A percentile compares a stretch with the other conserved stretches of the same genome.
Conservation (phyloP, 768 basidiomycete genomes). For the Hericium alpestre region DNA sequence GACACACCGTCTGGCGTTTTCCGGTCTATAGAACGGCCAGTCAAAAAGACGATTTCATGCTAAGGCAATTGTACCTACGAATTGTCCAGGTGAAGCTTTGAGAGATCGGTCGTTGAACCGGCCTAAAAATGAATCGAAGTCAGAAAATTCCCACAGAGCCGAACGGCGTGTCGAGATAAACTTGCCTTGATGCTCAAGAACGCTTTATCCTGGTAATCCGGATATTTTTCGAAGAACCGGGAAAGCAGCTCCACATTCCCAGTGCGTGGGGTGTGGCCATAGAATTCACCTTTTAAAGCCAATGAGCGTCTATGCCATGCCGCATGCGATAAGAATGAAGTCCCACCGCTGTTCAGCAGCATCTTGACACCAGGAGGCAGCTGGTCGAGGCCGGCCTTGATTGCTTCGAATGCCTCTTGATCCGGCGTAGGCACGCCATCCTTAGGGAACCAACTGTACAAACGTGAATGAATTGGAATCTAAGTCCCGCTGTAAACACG, state of each 20-base stretch:
- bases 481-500: constrained; percentile 1
- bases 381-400: constrained; percentile 39
- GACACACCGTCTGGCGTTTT: constrained; percentile 6
- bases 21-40: neutral
- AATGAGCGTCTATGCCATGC: neutral
- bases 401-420: constrained; percentile 50
- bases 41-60: no score
- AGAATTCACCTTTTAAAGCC: constrained; percentile 39
- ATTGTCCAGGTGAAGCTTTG: no score
- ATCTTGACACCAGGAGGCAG: constrained; percentile 35
- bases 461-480: constrained; percentile 25
- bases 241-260: constrained; percentile 39
- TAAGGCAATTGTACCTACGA: no score
- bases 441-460: constrained; percentile 13
- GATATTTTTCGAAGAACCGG: constrained; percentile 39
- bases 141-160: neutral
- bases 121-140: no score
- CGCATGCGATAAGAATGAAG: neutral
- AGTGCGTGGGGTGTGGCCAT: constrained; percentile 30
- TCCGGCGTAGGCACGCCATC: constrained; percentile 29
- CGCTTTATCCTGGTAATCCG: constrained; percentile 32
- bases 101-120: no score
- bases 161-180: neutral
- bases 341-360: constrained; percentile 39
- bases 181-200: constrained; percentile 40